A percentile compares a stretch with the other conserved stretches of the same genome.
Conservation (phyloP, 225 moss, liverwort and hornwort genomes). For the Physcomitrellopsis africana region DNA sequence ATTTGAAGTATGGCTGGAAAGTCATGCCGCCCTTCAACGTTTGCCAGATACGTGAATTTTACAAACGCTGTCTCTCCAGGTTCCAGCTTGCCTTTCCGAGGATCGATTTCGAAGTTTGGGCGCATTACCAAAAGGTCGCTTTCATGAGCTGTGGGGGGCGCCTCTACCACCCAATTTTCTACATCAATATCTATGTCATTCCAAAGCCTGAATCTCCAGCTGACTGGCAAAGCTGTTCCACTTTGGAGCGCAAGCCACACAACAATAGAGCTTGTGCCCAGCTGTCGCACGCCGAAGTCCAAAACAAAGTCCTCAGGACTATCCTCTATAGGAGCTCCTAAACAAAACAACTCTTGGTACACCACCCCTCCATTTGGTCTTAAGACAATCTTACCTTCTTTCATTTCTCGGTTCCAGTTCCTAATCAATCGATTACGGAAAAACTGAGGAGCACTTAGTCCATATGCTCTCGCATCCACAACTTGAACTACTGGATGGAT, state of each 20-base stretch:
- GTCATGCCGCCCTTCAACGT: constrained; percentile 71
- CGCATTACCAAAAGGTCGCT: constrained; percentile 52
- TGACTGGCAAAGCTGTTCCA: constrained; percentile 67
- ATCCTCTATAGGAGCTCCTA: constrained; percentile 65
- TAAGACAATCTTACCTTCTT: constrained; percentile 53
- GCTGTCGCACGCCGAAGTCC: constrained; percentile 65
- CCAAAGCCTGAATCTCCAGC: constrained; percentile 87
- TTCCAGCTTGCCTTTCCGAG: constrained; percentile 64
- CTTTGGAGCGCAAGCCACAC: constrained; percentile 69
- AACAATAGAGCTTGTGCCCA: constrained; percentile 62
- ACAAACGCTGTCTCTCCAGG: constrained; percentile 67
- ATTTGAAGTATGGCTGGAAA: constrained; percentile 79
- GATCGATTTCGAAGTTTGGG: constrained; percentile 77
- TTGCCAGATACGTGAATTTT: constrained; percentile 65
- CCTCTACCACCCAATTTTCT: constrained; percentile 88
- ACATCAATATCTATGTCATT: constrained; percentile 83
- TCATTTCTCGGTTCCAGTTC: constrained; percentile 58
- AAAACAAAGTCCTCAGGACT: constrained; percentile 59
- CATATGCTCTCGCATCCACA: constrained; percentile 54
- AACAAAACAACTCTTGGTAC: constrained; percentile 78
- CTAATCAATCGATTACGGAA: constrained; percentile 68
- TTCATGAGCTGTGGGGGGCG: constrained; percentile 63
- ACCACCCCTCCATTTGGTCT: constrained; percentile 65
- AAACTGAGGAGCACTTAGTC: constrained; percentile 80
- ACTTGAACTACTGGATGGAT: constrained; percentile 71